Evolutionary conservation across 2,329 filamentous ascomycete genomes (phyloP), one percentile per base, ranked within the genome.

Genomic region (Trichophyton verrucosum): DNA sequence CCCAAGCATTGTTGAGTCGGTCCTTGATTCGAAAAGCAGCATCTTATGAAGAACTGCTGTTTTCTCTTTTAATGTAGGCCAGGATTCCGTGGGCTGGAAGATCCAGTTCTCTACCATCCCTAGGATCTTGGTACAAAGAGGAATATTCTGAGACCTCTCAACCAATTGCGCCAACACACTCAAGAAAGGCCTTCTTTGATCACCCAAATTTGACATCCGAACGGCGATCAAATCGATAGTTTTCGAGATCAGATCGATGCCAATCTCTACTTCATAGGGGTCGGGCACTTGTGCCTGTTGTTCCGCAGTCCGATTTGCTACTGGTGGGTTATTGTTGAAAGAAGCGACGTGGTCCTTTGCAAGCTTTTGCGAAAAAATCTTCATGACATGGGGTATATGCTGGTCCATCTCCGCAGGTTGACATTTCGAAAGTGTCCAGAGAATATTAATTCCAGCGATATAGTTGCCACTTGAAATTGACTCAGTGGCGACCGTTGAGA

Each of bases 11-110:
- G 87, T 90, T 36, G 86, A 83, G 70, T 97, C 92, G 30, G 82
- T 77, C 44, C 94, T 83, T 61, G 89, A 85, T 74, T 99, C 94
- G 67, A 99, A 99, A 0, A 91, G 86, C 15, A 97, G 78, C 94
- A 99, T 99, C 76, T 99, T 99, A 68, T 95, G 91, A n/a, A 99
- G 77, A 0, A 99, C 94, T 0, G 95, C 95, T 0, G 92, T 97
- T 78, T 99, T 99, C 75, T 99, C 95, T 73, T 99, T 99, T 1
- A 99, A 81, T 0, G 94, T 99, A 0, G 94, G 94, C 81, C 94
- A 96, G 1, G 91, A 94, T 65, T 96, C 94, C 62, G 90, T 91
- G 0, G 90, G 94, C 65, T 90, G 84, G 78, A 99, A 99, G 4
- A 99, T 89, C 95, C 95, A 99, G 36, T 81, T 83, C 71, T 97